phyloP scores from a whole-genome alignment of 768 basidiomycete genomes.

The Tylopilus sp. region DNA sequence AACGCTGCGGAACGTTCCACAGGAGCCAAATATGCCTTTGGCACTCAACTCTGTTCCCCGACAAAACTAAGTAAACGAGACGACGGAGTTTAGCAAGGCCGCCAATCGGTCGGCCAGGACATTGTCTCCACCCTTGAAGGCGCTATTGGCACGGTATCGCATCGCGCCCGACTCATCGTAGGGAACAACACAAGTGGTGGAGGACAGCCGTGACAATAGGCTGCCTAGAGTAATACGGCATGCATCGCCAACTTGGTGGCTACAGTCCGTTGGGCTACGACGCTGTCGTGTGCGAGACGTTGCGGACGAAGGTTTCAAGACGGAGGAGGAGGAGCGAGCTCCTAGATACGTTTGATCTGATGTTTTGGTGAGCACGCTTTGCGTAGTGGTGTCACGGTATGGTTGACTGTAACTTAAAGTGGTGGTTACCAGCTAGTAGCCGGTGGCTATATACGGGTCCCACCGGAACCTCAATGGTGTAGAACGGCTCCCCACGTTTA shows the following conservation, averaged over 20 bases:
- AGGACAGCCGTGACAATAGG: constrained; percentile 83
- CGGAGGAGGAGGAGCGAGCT: constrained; percentile 89
- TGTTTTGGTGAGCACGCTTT: constrained; percentile 73
- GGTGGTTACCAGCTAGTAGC: constrained; percentile 64
- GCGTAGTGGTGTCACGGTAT: not conserved
- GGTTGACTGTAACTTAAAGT: constrained; percentile 32
- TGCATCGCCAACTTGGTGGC: too few relatives aligned
- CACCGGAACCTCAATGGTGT: too few relatives aligned
- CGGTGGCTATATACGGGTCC: too few relatives aligned
- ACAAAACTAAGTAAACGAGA: constrained; percentile 71
- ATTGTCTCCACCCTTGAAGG: constrained; percentile 53
- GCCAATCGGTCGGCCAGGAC: constrained; percentile 54
- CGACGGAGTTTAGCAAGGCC: constrained; percentile 79
- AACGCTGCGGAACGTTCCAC: constrained; percentile 75
- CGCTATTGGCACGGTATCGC: constrained; percentile 49
- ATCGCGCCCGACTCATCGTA: constrained; percentile 36
- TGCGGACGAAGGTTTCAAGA: constrained; percentile 83
- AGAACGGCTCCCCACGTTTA: too few relatives aligned
- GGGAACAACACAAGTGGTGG: constrained; percentile 74
- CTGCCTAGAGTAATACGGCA: too few relatives aligned
- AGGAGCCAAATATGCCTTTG: constrained; percentile 80
- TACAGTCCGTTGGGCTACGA: too few relatives aligned
- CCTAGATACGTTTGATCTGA: constrained; percentile 84
- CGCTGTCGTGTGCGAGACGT: too few relatives aligned
- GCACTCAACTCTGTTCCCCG: constrained; percentile 63